Evolutionary conservation across 176 grass and related monocot species (phyloP), one percentile per base, ranked within the genome.

Genomic region (Triticum turgidum): DNA sequence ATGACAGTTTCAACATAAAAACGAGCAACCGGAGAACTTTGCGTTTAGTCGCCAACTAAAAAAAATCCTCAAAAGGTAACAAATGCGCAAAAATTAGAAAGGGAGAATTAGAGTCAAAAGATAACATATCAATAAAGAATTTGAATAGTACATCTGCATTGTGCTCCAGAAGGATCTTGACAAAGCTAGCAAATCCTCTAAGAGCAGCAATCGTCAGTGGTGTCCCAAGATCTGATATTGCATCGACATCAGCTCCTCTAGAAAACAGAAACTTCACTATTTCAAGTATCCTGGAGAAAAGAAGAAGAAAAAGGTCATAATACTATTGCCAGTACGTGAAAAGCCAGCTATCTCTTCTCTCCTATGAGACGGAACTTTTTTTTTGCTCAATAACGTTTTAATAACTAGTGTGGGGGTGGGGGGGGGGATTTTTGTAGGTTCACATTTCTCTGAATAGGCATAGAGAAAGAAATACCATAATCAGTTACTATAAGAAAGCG

Each of bases 281-380:
- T 41, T 83, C n/a, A 13, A 64, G 7, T 66, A 15, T 5, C 1
- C 12, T 32, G 12, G 7, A 15, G 30, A 42, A 42, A 83, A 61
- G 59, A 21, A 73, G 51, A 64, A 11, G 41, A 86, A 79, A 25
- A n/a, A 32, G 32, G 80, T 62, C 47, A 71, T 70, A 30, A 65
- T 12, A 63, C 3, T 63, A 63, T 63, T n/a, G 9, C n/a, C 6
- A 38, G 37, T 42, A 47, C 21, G 56, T 69, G 61, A 17, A 51
- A n/a, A n/a, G n/a, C n/a, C n/a, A n/a, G n/a, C n/a, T n/a, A n/a
- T n/a, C n/a, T n/a, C n/a, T n/a, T n/a, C n/a, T n/a, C n/a, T n/a
- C n/a, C n/a, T n/a, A n/a, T n/a, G n/a, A n/a, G n/a, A n/a, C 9
- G 2, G 21, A 86, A 69, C 2, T 1, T 33, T 61, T 44, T 70